Evolutionary conservation across 1,139 yeast species (phyloP).

Genomic region (Blastobotrys serpentis): DNA sequence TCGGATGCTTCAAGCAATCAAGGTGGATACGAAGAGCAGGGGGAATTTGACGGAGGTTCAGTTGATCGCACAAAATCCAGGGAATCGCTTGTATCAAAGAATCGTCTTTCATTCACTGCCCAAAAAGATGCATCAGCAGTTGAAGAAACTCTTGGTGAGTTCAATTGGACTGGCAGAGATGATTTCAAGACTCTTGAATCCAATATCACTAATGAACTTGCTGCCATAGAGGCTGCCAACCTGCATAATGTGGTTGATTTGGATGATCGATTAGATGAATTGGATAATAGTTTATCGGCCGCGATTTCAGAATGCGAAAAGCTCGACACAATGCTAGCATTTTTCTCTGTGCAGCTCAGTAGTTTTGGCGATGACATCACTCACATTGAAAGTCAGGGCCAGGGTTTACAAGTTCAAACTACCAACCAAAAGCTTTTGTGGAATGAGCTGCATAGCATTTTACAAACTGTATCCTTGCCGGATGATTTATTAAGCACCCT

Average conservation of each 20-base stretch:
- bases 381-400: slow-evolving; percentile 70
- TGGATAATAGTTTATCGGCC: slow-evolving; percentile 44
- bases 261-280: slow-evolving; percentile 45
- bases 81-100: slow-evolving; percentile 5
- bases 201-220: slow-evolving; percentile 55
- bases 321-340: slow-evolving; percentile 54
- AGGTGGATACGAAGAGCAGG: not conserved
- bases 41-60: slow-evolving; percentile 7
- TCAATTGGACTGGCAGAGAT: slow-evolving; percentile 70
- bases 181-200: slow-evolving; percentile 56
- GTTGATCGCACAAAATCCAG: slow-evolving; percentile 11
- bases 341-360: slow-evolving; percentile 58
- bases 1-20: not conserved
- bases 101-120: slow-evolving; percentile 23
- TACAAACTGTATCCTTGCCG: slow-evolving; percentile 67
- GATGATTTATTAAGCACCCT: slow-evolving; percentile 53
- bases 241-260: slow-evolving; percentile 50
- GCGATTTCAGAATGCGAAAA: slow-evolving; percentile 66
- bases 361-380: slow-evolving; percentile 66
- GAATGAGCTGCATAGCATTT: slow-evolving; percentile 64
- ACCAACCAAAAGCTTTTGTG: slow-evolving; percentile 74
- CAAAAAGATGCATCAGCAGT: slow-evolving; percentile 36
- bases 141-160: slow-evolving; percentile 71
- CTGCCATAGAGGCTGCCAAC: slow-evolving; percentile 50
- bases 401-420: slow-evolving; percentile 81